Evolutionary conservation across 163 green algal genomes (phyloP), one percentile per base, ranked within the genome.

Genomic region (Prototheca stagnorum): DNA sequence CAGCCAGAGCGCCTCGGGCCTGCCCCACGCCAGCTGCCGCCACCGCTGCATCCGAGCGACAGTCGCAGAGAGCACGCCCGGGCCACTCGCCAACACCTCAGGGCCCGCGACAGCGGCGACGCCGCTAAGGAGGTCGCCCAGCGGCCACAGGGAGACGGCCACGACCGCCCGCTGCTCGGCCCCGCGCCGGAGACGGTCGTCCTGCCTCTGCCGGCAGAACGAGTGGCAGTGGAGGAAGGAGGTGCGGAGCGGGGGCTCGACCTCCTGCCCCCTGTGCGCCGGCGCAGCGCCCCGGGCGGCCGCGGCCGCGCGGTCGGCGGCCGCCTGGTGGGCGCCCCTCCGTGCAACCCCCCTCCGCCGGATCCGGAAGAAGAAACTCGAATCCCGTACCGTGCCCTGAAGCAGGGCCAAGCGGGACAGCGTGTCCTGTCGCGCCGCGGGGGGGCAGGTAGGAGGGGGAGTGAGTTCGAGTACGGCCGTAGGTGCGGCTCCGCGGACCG

Each of bases 151-250:
- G 29, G 61, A 68, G 22, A 81, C 49, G 24, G 75, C 27, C 16
- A 73, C 67, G 1, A 77, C 36, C 0, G 58, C 64, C 31, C 64
- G 52, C 64, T 92, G 80, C 63, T 91, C 80, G 27, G 74, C 78
- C 27, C 80, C 80, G 19, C 80, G 65, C 2, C 49, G 58, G 46
- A 91, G 56, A 4, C 62, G 56, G n/a, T 78, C 61, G 53, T 91
- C 80, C 47, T 85, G 73, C 14, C 80, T 68, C 54, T 92, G 81
- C 35, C 81, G 72, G 63, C 85, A 92, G 44, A 91, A 86, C 5
- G 84, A 79, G 56, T 75, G 86, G 11, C 78, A 70, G 62, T 51
- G 35, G 2, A 53, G 2, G 22, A n/a, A n/a, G n/a, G n/a, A n/a
- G n/a, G n/a, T n/a, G n/a, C n/a, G n/a, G n/a, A n/a, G n/a, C n/a